Evolutionary conservation across 2,329 filamentous ascomycete genomes (phyloP).

Genomic region (Trichoderma sp.): DNA sequence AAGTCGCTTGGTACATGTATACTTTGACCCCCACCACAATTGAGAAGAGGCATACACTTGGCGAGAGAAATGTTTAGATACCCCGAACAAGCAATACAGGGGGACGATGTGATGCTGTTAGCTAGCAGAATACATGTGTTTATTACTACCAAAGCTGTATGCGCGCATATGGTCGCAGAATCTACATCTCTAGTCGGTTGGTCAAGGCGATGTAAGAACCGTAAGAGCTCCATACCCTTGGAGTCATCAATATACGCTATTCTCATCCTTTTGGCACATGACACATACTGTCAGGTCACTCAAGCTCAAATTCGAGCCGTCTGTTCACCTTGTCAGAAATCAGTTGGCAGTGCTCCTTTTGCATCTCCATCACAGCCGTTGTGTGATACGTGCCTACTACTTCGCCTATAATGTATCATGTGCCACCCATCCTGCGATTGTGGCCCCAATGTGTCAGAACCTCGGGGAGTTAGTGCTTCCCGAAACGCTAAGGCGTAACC

Average conservation of each 20-base stretch:
- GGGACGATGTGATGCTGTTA: neutral
- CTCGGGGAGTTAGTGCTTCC: neutral
- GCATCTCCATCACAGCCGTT: neutral
- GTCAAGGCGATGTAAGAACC: neutral
- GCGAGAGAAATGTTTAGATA: neutral
- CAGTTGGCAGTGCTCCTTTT: slow-evolving; percentile 25
- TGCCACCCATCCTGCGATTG: neutral
- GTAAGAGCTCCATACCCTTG: neutral
- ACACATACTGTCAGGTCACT: slow-evolving; percentile 33
- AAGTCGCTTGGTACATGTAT: neutral
- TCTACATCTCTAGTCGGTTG: neutral
- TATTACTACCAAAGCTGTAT: neutral
- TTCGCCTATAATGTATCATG: neutral
- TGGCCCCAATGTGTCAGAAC: neutral
- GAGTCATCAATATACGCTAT: neutral
- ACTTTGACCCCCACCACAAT: neutral
- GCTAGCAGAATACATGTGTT: neutral
- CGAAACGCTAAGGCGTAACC: neutral
- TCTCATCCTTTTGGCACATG: slow-evolving; percentile 32
- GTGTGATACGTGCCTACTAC: neutral
- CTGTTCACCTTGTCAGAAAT: slow-evolving; percentile 30
- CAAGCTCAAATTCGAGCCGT: slow-evolving; percentile 29
- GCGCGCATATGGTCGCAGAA: neutral
- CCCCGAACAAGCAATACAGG: neutral
- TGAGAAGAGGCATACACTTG: neutral